phyloP scores from a whole-genome alignment of 306 rosid genomes.

The Ormosia semicastrata region DNA sequence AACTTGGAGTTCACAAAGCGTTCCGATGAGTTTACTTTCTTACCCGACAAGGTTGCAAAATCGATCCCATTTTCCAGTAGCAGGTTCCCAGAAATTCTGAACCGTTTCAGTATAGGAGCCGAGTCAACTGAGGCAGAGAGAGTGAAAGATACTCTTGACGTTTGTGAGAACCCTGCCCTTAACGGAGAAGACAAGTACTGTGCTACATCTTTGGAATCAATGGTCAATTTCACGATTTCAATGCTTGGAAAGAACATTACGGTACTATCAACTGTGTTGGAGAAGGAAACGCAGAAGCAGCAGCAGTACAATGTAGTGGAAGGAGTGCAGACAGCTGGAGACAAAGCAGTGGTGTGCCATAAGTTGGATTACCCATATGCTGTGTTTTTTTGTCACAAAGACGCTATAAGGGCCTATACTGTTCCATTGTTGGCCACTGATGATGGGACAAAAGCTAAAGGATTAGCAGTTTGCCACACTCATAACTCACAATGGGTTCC shows the following conservation, averaged over 20 bases:
- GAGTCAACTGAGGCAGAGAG: slow-evolving; percentile 18
- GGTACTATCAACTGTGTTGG: slow-evolving; percentile 15
- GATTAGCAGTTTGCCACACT: slow-evolving; percentile 41
- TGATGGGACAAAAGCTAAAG: slow-evolving; percentile 30
- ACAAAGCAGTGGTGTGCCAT: slow-evolving; percentile 39
- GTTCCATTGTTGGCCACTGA: slow-evolving; percentile 30
- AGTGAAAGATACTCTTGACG: not conserved
- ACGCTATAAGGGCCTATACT: slow-evolving; percentile 18
- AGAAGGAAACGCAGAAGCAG: not conserved
- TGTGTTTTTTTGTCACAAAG: slow-evolving; percentile 43
- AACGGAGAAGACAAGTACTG: slow-evolving; percentile 32
- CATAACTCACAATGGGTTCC: slow-evolving; percentile 8
- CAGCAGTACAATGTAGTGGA: not conserved
- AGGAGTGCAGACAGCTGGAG: slow-evolving; percentile 23
- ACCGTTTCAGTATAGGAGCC: not conserved
- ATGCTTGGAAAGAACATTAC: slow-evolving; percentile 28
- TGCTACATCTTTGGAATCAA: slow-evolving; percentile 36
- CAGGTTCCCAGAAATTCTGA: slow-evolving; percentile 21
- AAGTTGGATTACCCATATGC: slow-evolving; percentile 35
- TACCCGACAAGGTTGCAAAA: not conserved
- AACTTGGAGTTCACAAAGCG: not conserved
- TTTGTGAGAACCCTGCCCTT: slow-evolving; percentile 24
- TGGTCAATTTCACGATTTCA: slow-evolving; percentile 23
- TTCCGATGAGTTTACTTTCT: not conserved
- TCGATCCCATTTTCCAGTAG: slow-evolving; percentile 14